Evolutionary conservation across 768 basidiomycete species (phyloP).

Genomic region (Tricholoma matsutake): DNA sequence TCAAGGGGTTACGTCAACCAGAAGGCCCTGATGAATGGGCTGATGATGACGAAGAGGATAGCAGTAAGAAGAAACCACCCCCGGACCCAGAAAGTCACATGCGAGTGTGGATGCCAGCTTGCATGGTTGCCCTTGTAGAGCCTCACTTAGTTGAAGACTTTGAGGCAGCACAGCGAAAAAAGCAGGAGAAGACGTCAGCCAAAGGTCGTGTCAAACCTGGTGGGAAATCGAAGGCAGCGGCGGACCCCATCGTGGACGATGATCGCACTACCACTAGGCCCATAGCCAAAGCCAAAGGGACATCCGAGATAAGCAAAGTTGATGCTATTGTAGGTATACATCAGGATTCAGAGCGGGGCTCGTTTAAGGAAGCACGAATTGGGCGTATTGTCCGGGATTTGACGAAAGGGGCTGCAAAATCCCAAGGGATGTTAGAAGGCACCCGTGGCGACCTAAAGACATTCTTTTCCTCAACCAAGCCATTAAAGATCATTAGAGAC

Average conservation of each 20-base stretch:
- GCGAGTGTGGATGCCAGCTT: slow-evolving; percentile 82
- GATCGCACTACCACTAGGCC: slow-evolving; percentile 7
- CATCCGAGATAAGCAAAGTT: not conserved
- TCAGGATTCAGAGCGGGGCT: not conserved
- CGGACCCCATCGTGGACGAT: slow-evolving; percentile 8
- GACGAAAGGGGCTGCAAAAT: slow-evolving; percentile 9
- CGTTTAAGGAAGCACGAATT: not conserved
- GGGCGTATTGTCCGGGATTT: slow-evolving; percentile 15
- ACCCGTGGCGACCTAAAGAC: slow-evolving; percentile 1
- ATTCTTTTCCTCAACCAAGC: slow-evolving; percentile 9
- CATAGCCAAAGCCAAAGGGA: slow-evolving; percentile 4
- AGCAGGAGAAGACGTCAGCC: slow-evolving; percentile 46
- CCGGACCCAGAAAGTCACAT: slow-evolving; percentile 54
- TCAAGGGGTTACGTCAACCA: slow-evolving; percentile 56
- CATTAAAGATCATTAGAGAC: not conserved
- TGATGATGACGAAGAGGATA: slow-evolving; percentile 46
- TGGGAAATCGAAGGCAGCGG: slow-evolving; percentile 13
- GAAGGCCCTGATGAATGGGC: slow-evolving; percentile 49
- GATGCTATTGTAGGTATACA: not conserved
- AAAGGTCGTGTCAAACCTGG: slow-evolving; percentile 31
- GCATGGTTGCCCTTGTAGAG: slow-evolving; percentile 66
- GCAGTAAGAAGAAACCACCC: slow-evolving; percentile 36
- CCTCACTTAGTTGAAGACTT: slow-evolving; percentile 63
- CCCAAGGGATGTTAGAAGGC: not conserved
- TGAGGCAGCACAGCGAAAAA: slow-evolving; percentile 47